Evolutionary conservation across 306 rosid genomes (phyloP).

Genomic region (Cicer judaicum): DNA sequence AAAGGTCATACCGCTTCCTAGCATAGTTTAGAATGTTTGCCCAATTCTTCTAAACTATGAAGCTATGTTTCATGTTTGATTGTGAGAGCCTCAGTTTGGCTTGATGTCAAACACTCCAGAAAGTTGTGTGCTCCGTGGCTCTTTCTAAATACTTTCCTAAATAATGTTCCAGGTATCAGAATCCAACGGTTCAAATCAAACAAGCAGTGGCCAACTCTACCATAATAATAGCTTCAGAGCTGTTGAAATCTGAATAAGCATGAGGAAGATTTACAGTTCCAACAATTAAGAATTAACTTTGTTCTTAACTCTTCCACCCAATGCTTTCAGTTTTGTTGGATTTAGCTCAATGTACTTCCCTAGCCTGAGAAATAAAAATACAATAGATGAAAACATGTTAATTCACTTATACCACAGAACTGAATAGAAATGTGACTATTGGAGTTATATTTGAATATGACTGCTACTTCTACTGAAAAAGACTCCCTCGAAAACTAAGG

Average conservation of each 20-base stretch:
- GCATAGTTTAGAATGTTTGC: neutral
- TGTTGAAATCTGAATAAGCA: slow-evolving; percentile 21
- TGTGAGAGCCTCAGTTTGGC: slow-evolving; percentile 4
- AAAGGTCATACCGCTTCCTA: neutral
- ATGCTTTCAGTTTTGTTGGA: slow-evolving; percentile 65
- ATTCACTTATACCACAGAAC: slow-evolving; percentile 3
- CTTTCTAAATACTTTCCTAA: slow-evolving; percentile 16
- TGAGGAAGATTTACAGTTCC: slow-evolving; percentile 16
- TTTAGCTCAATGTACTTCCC: slow-evolving; percentile 81
- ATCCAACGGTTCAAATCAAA: slow-evolving; percentile 40
- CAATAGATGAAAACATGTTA: slow-evolving; percentile 23
- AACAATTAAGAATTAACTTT: slow-evolving; percentile 24
- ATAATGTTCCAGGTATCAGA: slow-evolving; percentile 3
- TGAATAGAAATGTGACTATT: slow-evolving; percentile 22
- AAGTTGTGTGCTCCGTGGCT: slow-evolving; percentile 26
- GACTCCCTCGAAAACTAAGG: slow-evolving; percentile 19
- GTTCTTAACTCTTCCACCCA: slow-evolving; percentile 65
- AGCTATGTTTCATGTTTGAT: slow-evolving; percentile 19
- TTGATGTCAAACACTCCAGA: slow-evolving; percentile 35
- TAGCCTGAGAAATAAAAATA: slow-evolving; percentile 61
- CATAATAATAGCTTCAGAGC: slow-evolving; percentile 23
- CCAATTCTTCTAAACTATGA: slow-evolving; percentile 9
- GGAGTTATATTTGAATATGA: slow-evolving; percentile 29
- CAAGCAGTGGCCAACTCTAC: slow-evolving; percentile 10
- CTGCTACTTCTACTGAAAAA: slow-evolving; percentile 4